Percentiles rank a stretch among this genome's conserved stretches.
Evolutionary conservation across 2,329 filamentous ascomycete genomes (phyloP).

Genomic region (Trichoderma oligosporum): DNA sequence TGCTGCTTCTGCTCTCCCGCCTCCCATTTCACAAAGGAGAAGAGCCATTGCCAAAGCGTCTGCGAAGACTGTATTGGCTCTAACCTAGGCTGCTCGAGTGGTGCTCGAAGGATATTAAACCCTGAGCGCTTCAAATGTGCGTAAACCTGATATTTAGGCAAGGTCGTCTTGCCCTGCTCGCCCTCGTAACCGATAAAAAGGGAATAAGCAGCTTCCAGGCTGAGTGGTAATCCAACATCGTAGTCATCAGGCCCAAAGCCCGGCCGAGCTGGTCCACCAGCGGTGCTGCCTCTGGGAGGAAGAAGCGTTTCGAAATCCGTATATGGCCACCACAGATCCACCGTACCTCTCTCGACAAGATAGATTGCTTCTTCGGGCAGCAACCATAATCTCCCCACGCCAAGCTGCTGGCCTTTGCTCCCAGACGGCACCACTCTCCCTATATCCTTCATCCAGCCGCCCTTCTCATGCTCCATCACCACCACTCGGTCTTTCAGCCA

Average conservation of each 20-base stretch:
- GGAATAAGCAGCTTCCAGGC: slow-evolving; percentile 84
- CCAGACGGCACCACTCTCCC: slow-evolving; percentile 61
- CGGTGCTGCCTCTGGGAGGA: slow-evolving; percentile 36
- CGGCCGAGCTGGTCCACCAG: slow-evolving; percentile 21
- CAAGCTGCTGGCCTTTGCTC: slow-evolving; percentile 50
- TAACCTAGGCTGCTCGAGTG: slow-evolving; percentile 27
- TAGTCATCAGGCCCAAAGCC: slow-evolving; percentile 41
- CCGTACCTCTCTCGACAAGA: slow-evolving; percentile 77
- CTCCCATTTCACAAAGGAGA: slow-evolving; percentile 42
- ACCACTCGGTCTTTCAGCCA: slow-evolving; percentile 52
- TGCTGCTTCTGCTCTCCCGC: slow-evolving; percentile 18
- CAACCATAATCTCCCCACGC: slow-evolving; percentile 69
- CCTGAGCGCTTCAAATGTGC: slow-evolving; percentile 77
- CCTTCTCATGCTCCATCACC: slow-evolving; percentile 66
- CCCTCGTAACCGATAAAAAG: slow-evolving; percentile 71
- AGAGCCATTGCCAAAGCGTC: slow-evolving; percentile 51
- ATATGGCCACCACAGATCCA: slow-evolving; percentile 82
- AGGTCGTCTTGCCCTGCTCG: slow-evolving; percentile 55
- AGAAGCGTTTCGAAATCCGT: slow-evolving; percentile 48
- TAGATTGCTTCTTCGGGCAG: slow-evolving; percentile 90
- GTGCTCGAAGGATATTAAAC: slow-evolving; percentile 74
- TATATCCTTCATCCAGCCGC: slow-evolving; percentile 70
- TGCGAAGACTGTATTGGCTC: slow-evolving; percentile 23
- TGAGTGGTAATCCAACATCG: slow-evolving; percentile 73
- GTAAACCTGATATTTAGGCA: slow-evolving; percentile 87